Conservation (phyloP, 2,329 filamentous ascomycete species). For the Aspergillus brunneoviolaceus region DNA sequence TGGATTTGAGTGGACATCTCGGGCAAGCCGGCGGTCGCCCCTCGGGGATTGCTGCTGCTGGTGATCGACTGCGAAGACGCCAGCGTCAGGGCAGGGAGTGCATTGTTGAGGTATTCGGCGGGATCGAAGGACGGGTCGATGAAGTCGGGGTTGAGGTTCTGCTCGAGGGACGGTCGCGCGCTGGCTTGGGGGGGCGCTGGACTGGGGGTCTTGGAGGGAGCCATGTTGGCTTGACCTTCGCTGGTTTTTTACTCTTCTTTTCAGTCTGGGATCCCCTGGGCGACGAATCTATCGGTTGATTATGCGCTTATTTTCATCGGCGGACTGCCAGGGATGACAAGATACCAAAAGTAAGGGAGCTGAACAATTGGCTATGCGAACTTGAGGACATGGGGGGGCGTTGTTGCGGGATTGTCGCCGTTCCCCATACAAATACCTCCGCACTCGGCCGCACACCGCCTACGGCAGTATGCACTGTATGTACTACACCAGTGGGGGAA, state of each 20-base stretch:
- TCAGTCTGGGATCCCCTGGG: not conserved
- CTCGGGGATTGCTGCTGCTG: constrained; percentile 6
- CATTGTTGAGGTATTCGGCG: constrained; percentile 78
- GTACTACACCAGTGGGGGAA: not conserved
- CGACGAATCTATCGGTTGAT: not conserved
- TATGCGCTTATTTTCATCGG: not conserved
- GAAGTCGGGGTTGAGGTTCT: constrained; percentile 64
- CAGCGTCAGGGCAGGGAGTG: constrained; percentile 66
- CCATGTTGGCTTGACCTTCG: constrained; percentile 7
- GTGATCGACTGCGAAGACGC: constrained; percentile 39
- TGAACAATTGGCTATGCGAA: not conserved
- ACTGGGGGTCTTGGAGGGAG: constrained; percentile 25
- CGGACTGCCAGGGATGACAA: not conserved
- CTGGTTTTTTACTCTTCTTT: not conserved
- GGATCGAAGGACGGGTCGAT: constrained; percentile 75
- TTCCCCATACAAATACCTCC: not conserved
- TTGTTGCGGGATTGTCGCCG: not conserved
- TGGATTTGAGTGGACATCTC: constrained; percentile 80
- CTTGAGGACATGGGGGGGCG: not conserved
- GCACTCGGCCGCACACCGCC: not conserved
- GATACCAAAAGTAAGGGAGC: not conserved
- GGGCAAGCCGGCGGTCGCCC: constrained; percentile 56
- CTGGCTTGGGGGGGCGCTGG: constrained; percentile 26
- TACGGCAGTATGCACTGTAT: not conserved
- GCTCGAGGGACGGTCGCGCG: constrained; percentile 37